Conservation (phyloP, 176 grass and related monocot genomes). For the Lolium multiflorum region DNA sequence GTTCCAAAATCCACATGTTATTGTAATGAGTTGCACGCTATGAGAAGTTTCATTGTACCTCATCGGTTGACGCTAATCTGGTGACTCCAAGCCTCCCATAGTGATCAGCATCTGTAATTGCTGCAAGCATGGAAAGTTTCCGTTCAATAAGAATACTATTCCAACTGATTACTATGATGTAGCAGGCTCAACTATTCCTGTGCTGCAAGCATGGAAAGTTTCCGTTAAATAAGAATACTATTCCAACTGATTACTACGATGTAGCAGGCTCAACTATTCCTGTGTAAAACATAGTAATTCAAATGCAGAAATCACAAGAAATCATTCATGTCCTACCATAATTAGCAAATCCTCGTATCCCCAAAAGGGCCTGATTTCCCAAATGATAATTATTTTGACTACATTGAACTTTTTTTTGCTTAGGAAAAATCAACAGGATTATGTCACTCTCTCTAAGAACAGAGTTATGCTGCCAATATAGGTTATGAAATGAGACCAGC, state of each 20-base stretch:
- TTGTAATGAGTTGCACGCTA: background rate
- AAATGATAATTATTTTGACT: background rate
- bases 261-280: background rate
- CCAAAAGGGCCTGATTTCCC: background rate
- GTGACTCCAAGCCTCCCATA: slow-evolving; percentile 81
- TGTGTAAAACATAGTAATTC: background rate
- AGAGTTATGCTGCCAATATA: background rate
- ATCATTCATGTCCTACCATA: background rate
- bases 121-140: slow-evolving; percentile 49
- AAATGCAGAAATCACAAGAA: background rate
- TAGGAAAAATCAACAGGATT: background rate
- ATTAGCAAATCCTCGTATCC: background rate
- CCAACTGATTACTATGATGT: background rate
- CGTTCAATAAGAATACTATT: slow-evolving; percentile 14
- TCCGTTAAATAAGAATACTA: slow-evolving; percentile 9
- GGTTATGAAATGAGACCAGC: background rate
- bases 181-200: slow-evolving; percentile 1
- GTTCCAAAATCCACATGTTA: background rate
- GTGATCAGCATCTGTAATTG: slow-evolving; percentile 89
- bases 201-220: background rate
- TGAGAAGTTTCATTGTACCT: slow-evolving; percentile 47
- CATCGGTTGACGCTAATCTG: slow-evolving; percentile 61
- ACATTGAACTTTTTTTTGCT: background rate
- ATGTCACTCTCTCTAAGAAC: background rate
- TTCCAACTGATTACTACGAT: background rate